Percentiles rank a stretch among this genome's conserved stretches.
These are phyloP conservation scores for Cucumis hystrix DNA, from an alignment of 306 rosid species.

Conservation along the genomic window DNA sequence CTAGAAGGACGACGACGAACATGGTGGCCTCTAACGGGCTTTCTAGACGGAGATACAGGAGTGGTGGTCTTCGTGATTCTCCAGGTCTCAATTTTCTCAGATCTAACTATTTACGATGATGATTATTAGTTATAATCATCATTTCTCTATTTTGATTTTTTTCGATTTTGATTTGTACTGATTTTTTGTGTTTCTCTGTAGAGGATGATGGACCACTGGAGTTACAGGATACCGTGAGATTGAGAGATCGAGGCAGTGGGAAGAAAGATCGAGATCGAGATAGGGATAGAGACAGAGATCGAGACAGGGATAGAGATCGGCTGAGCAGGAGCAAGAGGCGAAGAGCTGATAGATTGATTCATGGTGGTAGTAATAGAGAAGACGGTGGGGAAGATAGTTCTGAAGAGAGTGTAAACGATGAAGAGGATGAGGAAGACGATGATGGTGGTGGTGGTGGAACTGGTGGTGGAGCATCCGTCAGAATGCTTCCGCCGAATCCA, in stretches of 20 bases:
- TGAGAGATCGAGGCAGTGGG: conserved; percentile 60
- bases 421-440: conserved; percentile 69
- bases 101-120: conserved; percentile 24
- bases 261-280: conserved; percentile 61
- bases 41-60: conserved; percentile 65
- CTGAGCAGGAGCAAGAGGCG: conserved; percentile 65
- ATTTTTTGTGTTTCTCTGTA: conserved; percentile 9
- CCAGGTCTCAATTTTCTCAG: conserved; percentile 64
- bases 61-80: conserved; percentile 70
- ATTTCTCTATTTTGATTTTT: background rate
- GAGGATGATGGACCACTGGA: conserved; percentile 83
- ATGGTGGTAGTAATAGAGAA: conserved; percentile 49
- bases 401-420: conserved; percentile 83
- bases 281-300: conserved; percentile 58
- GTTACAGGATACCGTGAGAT: conserved; percentile 68
- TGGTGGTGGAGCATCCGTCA: conserved; percentile 34
- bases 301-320: conserved; percentile 75
- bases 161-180: conserved; percentile 9
- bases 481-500: conserved; percentile 88
- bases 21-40: conserved; percentile 64
- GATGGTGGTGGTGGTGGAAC: conserved; percentile 21
- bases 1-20: conserved; percentile 30
- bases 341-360: conserved; percentile 70
- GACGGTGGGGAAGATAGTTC: conserved; percentile 77
- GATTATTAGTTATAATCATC: background rate